Evolutionary conservation across 1,284 basidiomycete species (phyloP).

Genomic region (Moesziomyces sp.): DNA sequence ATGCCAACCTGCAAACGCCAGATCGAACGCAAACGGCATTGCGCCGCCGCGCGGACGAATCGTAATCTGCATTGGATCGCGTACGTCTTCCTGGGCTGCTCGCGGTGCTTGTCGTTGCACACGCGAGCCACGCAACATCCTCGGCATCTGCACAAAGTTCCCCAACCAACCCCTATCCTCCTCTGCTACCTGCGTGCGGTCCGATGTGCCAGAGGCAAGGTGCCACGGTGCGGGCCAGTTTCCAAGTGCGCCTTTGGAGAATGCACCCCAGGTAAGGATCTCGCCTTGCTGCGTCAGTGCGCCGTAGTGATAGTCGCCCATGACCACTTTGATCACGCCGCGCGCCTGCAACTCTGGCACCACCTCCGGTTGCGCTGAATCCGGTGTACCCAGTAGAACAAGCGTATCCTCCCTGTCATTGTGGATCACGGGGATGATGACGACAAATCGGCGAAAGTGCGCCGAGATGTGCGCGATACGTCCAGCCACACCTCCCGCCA

Average conservation of each 20-base stretch:
- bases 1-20: constrained; percentile 52
- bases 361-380: constrained; percentile 71
- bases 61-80: no score
- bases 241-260: constrained; percentile 81
- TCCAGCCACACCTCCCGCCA: constrained; percentile 28
- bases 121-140: no score
- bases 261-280: constrained; percentile 84
- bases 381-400: constrained; percentile 57
- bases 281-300: constrained; percentile 82
- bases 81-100: not conserved
- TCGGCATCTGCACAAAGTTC: constrained; percentile 6
- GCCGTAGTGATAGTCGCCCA: constrained; percentile 89
- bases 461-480: constrained; percentile 78
- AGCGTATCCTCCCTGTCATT: constrained; percentile 36
- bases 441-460: constrained; percentile 80
- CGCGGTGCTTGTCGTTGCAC: not conserved
- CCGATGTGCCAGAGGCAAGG: no score
- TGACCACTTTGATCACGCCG: constrained; percentile 81
- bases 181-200: constrained; percentile 1
- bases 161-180: constrained; percentile 8
- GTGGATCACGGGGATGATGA: constrained; percentile 77
- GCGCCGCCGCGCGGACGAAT: no score
- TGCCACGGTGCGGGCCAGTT: constrained; percentile 71
- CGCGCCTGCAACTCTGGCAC: constrained; percentile 78
- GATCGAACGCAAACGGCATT: constrained; percentile 41